phyloP scores from a whole-genome alignment of 306 rosid species.

The Amphicarpaea edgeworthii region DNA sequence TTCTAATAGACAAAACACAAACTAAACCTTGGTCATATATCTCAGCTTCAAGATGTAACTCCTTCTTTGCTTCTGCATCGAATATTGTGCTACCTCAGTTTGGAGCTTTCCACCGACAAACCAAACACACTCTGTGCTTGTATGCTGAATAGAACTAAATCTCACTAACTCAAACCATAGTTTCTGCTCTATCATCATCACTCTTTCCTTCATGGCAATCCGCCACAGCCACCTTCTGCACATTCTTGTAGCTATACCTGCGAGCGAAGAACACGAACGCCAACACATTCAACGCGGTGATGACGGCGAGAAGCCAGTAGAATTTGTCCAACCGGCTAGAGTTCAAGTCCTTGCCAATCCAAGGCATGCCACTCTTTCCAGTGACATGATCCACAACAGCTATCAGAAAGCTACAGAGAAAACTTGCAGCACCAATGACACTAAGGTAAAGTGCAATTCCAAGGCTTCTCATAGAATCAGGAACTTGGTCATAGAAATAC shows the following conservation, averaged over 20 bases:
- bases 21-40: too few species aligned
- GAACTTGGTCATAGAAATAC: constrained; percentile 90
- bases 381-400: constrained; percentile 66
- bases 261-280: constrained; percentile 72
- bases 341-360: constrained; percentile 85
- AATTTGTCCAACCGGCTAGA: constrained; percentile 79
- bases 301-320: constrained; percentile 69
- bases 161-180: constrained; percentile 49
- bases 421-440: constrained; percentile 77
- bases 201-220: constrained; percentile 63
- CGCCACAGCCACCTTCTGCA: constrained; percentile 70
- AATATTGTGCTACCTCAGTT: too few species aligned
- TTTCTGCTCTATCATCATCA: constrained; percentile 35
- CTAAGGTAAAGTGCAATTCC: constrained; percentile 83
- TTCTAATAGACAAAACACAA: neutral
- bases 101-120: too few species aligned
- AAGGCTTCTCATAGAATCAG: constrained; percentile 89
- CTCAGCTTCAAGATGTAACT: too few species aligned
- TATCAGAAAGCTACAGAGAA: constrained; percentile 67
- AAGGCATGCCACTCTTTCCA: constrained; percentile 55
- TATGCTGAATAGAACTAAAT: neutral
- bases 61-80: too few species aligned
- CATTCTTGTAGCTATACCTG: constrained; percentile 75
- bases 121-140: too few species aligned
- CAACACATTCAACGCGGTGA: constrained; percentile 55